Evolutionary conservation across 805 yeast genomes (phyloP), one percentile per base, ranked within the genome.

Genomic region (Candida adriatica): DNA sequence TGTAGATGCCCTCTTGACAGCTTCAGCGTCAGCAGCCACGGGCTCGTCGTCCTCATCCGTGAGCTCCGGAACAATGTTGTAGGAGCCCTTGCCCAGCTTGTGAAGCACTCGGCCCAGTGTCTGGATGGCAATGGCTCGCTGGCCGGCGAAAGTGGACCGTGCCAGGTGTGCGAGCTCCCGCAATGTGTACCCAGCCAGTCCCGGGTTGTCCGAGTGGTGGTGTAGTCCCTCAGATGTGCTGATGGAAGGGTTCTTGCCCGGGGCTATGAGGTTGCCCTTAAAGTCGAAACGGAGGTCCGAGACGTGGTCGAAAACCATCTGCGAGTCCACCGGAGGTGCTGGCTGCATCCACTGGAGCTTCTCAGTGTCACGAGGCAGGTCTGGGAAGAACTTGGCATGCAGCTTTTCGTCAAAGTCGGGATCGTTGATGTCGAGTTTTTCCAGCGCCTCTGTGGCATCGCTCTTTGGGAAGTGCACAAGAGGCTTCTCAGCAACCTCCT

Each of bases 311-410:
- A 62, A 58, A 0, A 58, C 44, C 8, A 47, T 28, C 1, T 42
- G 34, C 0, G 60, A 58, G 16, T 59, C 56, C 9, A 56, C 39
- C 1, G 70, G 66, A 16, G 70, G 63, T 1, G 79, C 71, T 3
- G 83, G 76, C 35, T 79, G 70, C 95, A 88, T 88, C 99, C 99
- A 92, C 37, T 87, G 82, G 35, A 92, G 56, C 46, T 84, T 81
- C 24, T 74, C 77, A 0, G 84, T 71, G 43, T 92, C 95, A 29
- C 66, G 75, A 2, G 96, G 95, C 30, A 92, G 62, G 43, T 87
- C 90, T 2, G 99, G 96, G 58, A 78, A 92, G 58, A 75, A 90
- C 49, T 82, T 83, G 16, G 76, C 81, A 48, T 87, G 92, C 31
- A 92, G 60, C 48, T 86, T 79, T 17, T 77, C 77, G 43, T 76